These are phyloP conservation scores for Choanephora cucurbitarum DNA, from an alignment of 371 early-diverging fungal genomes.

Conservation along the genomic window DNA sequence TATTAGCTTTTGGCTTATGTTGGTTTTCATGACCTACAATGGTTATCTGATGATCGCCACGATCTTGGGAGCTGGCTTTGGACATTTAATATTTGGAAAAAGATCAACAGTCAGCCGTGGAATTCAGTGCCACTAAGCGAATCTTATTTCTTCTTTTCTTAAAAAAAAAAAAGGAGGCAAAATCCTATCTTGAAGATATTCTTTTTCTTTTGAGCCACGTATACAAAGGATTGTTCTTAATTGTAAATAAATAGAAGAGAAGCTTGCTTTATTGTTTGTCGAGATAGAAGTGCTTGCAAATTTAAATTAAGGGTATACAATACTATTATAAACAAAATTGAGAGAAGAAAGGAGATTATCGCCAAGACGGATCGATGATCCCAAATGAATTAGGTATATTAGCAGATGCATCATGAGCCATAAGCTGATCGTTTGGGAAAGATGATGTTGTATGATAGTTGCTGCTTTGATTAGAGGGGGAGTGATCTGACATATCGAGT, in stretches of 20 bases:
- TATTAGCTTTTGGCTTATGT: constrained; percentile 79
- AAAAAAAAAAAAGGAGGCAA: no score
- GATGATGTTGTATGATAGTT: not conserved
- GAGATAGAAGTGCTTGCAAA: not conserved
- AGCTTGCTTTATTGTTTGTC: not conserved
- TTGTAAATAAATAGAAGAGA: no score
- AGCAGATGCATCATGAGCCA: not conserved
- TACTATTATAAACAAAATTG: not conserved
- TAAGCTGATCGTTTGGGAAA: not conserved
- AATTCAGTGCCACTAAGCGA: constrained; percentile 32
- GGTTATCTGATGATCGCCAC: constrained; percentile 70
- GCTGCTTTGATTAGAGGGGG: not conserved
- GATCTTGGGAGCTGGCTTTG: constrained; percentile 65
- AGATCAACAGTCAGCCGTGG: constrained; percentile 20
- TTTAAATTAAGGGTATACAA: not conserved
- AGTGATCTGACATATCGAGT: not conserved
- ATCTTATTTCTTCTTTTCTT: not conserved
- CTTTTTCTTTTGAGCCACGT: not conserved
- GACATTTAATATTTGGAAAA: constrained; percentile 59
- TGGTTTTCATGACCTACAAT: constrained; percentile 85
- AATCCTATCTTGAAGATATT: no score
- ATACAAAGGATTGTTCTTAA: no score
- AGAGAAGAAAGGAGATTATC: constrained; percentile 1
- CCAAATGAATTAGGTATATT: constrained; percentile 11
- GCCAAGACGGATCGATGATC: constrained; percentile 1